Percentiles rank a stretch among this genome's conserved stretches.
Conservation (phyloP, 177 flowering plant genomes). For the Vitis hybrid region DNA sequence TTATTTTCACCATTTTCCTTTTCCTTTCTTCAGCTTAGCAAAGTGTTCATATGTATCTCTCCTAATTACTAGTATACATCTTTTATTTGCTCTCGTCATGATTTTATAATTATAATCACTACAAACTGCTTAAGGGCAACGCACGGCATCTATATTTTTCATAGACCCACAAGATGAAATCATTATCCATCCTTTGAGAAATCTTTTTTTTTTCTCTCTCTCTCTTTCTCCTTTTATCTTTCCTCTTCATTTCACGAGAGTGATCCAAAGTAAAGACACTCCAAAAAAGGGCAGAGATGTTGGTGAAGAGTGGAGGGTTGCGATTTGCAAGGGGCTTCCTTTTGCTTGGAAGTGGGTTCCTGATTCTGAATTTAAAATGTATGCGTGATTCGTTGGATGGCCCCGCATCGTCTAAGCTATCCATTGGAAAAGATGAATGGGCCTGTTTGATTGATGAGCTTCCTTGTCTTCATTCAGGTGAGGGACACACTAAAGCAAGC, state of each 20-base stretch:
- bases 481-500: slow-evolving; percentile 5
- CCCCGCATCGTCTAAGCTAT: slow-evolving; percentile 27
- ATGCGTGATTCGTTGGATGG: slow-evolving; percentile 30
- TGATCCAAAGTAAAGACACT: slow-evolving; percentile 21
- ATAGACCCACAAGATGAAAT: slow-evolving; percentile 25
- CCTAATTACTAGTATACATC: slow-evolving; percentile 5
- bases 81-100: slow-evolving; percentile 14
- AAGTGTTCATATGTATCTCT: slow-evolving; percentile 4
- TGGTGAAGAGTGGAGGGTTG: slow-evolving; percentile 22
- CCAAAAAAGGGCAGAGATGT: slow-evolving; percentile 18
- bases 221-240: neutral
- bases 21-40: neutral
- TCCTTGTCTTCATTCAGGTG: slow-evolving; percentile 26
- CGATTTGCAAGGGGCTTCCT: slow-evolving; percentile 27
- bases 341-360: slow-evolving; percentile 47
- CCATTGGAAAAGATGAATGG: slow-evolving; percentile 17
- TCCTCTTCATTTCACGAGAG: slow-evolving; percentile 22
- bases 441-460: slow-evolving; percentile 29
- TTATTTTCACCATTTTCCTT: too few relatives aligned
- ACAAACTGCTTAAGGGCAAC: slow-evolving; percentile 32
- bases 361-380: slow-evolving; percentile 42
- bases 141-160: slow-evolving; percentile 37
- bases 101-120: slow-evolving; percentile 23
- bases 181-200: slow-evolving; percentile 27
- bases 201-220: slow-evolving; percentile 19